Base-by-base conservation (phyloP, 1,284 basidiomycete species). In the Boletus semigastroideus region DNA sequence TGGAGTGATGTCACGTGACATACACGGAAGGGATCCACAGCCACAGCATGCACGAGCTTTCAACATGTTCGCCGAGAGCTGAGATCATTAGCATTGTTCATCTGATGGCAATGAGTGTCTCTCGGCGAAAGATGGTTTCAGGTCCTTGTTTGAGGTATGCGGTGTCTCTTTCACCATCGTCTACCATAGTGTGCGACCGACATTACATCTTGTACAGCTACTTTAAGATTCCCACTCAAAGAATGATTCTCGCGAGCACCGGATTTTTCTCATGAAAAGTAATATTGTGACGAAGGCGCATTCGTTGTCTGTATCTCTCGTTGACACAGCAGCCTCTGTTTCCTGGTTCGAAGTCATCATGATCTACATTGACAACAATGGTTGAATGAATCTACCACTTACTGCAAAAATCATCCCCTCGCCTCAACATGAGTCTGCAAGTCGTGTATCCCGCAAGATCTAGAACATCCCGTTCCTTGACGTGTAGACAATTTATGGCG, bases 101-200 rank as follows among this genome's bases (percentile, higher is more conserved):
- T 30, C 40, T 38, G 19, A 38, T 38, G 37, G 37, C 49, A 49
- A 46, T 31, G 42, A 34, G 34, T 45, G 45, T 46, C 44, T 62
- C 52, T 17, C 12, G 17, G 55, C 70, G 73, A 69, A 52, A 78
- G 64, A 78, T 49, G 41, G 55, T 67, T 42, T 42, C 20, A n/a
- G 51, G 74, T 84, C 83, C 78, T 80, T 71, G 86, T 89, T 88
- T 89, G 86, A 89, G 84, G 86, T 71, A 70, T 73, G 74, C 74
- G 70, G 78, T 75, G 78, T 74, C 37, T 56, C 52, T 61, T 49
- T 53, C 49, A 82, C 79, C 78, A 74, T 71, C 72, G 71, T 75
- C 74, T 79, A 83, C 82, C 82, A 88, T 88, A 87, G 79, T 81
- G 74, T 80, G 76, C 58, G 82, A 84, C 78, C 65, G 57, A 87